Evolutionary conservation across 2,329 filamentous ascomycete genomes (phyloP), one percentile per base, ranked within the genome.

Genomic region (Aspergillus sp.): DNA sequence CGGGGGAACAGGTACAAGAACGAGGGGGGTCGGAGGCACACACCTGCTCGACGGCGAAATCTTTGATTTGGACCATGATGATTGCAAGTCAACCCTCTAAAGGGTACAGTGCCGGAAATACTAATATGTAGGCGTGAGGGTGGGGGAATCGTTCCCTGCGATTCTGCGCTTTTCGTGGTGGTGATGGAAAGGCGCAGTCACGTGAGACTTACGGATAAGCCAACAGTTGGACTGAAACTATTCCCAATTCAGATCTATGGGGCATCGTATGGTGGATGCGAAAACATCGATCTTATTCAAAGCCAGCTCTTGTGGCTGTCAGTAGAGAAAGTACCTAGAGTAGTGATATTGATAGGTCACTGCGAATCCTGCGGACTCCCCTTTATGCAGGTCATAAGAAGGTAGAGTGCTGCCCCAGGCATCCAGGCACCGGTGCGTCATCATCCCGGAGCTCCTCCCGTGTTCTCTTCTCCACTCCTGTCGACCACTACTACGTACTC

Each of bases 31-130:
- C 13, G 17, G 45, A 29, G 57, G 60, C 57, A 72, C 71, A 59
- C 76, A 84, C 84, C 69, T 85, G 78, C 73, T 95, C 90, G 7
- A 94, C 88, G 13, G 70, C 72, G 51, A 77, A 77, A 19, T 68
- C 62, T 46, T 71, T 64, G 45, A 76, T 62, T 47, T 73, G 69
- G 23, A 75, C 73, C 73, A 76, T 76, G 47, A 38, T 64, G 56
- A 32, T 14, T 36, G 36, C 9, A 29, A 29, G 25, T 9, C 25
- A 10, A 25, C 6, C 25, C 9, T 29, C 25, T 29, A 29, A 6
- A 29, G 25, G 25, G 25, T 10, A 29, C 25, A 29, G 25, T 10
- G 9, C 25, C 25, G 25, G 11, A 10, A 29, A 29, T 10, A 3
- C 25, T 29, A 29, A 10, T n/a, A n/a, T n/a, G 25, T 10, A 29